These are phyloP conservation scores for Coemansia sp. DNA, from an alignment of 192 early-diverging fungal species.

Conservation along the genomic window DNA sequence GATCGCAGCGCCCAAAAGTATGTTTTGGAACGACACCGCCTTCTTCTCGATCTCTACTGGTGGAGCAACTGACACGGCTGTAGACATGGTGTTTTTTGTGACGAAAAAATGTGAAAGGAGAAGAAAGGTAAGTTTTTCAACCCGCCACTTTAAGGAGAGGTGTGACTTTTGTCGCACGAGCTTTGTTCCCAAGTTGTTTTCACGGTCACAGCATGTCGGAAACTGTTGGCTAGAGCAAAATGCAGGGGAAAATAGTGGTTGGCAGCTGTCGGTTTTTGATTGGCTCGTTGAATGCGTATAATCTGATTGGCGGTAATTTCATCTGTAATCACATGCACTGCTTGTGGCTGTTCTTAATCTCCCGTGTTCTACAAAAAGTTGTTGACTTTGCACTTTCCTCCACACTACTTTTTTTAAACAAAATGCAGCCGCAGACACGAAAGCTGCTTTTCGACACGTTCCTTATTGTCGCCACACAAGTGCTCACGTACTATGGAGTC, in stretches of 20 bases:
- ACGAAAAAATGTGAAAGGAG: neutral
- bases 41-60: slow-evolving; percentile 69
- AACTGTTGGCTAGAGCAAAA: too few relatives aligned
- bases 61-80: slow-evolving; percentile 13
- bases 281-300: neutral
- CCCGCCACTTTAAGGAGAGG: neutral
- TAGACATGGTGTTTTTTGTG: slow-evolving; percentile 21
- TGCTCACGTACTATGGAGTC: slow-evolving; percentile 84
- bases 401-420: neutral
- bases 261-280: neutral
- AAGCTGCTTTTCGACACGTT: slow-evolving; percentile 49
- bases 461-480: slow-evolving; percentile 83
- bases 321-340: neutral
- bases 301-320: neutral
- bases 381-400: neutral
- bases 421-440: slow-evolving; percentile 54
- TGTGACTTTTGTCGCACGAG: neutral
- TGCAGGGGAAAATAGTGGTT: too few relatives aligned
- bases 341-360: neutral
- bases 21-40: slow-evolving; percentile 79
- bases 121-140: neutral
- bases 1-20: slow-evolving; percentile 85
- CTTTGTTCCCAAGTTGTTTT: neutral
- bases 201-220: neutral
- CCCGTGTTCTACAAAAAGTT: neutral